These are phyloP conservation scores for Vitis hybrid DNA, from an alignment of 177 flowering plant species.

Conservation along the genomic window DNA sequence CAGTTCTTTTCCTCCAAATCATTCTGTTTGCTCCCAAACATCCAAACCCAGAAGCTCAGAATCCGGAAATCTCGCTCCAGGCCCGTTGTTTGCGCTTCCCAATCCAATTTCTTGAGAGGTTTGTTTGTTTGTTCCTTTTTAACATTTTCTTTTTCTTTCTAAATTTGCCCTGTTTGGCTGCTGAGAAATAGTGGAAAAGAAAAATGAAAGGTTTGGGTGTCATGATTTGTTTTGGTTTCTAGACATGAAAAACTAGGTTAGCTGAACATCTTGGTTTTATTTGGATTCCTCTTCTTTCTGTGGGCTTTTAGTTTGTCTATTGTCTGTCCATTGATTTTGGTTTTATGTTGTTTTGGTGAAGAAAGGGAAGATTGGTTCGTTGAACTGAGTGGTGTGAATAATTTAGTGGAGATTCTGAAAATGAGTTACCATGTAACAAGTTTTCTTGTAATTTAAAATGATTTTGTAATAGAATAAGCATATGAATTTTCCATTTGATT, in stretches of 20 bases:
- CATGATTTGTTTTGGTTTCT: too few species aligned
- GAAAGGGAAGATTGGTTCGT: not conserved
- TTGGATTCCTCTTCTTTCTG: not conserved
- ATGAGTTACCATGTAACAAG: not conserved
- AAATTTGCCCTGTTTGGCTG: not conserved
- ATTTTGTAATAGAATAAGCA: too few species aligned
- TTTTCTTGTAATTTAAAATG: too few species aligned
- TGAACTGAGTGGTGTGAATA: not conserved
- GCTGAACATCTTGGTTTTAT: too few species aligned
- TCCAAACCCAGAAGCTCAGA: constrained; percentile 9
- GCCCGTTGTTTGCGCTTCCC: constrained; percentile 29
- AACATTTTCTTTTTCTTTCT: not conserved
- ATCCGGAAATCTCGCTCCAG: constrained; percentile 15
- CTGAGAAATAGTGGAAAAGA: too few species aligned
- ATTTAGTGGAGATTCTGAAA: not conserved
- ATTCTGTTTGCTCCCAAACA: constrained; percentile 12
- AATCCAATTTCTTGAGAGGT: constrained; percentile 49
- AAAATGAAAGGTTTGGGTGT: too few species aligned
- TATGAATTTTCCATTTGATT: too few species aligned
- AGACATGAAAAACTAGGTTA: too few species aligned
- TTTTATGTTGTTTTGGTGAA: not conserved
- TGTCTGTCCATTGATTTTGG: not conserved
- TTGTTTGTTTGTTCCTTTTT: not conserved
- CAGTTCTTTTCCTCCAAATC: constrained; percentile 31
- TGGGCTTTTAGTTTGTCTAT: not conserved